Evolutionary conservation across 176 grass and related monocot species (phyloP).

Genomic region (Musa itinerans): DNA sequence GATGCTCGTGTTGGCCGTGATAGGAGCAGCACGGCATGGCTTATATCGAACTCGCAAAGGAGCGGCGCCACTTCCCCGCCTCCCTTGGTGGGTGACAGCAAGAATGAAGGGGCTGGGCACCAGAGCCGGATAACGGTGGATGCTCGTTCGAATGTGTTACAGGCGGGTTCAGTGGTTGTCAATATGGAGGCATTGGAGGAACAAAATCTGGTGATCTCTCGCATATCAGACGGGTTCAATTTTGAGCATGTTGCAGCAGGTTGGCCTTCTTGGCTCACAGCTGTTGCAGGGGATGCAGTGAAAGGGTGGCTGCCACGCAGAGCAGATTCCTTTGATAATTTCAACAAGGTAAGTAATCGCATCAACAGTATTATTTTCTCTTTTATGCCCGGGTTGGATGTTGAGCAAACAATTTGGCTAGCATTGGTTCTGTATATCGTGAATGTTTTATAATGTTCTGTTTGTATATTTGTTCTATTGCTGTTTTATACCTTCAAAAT

Average conservation of each 20-base stretch:
- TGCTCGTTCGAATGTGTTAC: constrained; percentile 21
- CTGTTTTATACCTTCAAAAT: background rate
- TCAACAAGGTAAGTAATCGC: background rate
- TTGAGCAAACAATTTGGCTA: background rate
- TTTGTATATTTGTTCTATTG: background rate
- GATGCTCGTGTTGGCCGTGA: constrained; percentile 29
- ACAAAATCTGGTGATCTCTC: constrained; percentile 28
- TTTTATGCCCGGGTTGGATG: background rate
- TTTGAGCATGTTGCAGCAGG: constrained; percentile 17
- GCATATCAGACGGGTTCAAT: constrained; percentile 16
- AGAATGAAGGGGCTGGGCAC: constrained; percentile 22
- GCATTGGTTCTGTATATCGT: background rate
- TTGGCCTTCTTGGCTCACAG: constrained; percentile 18
- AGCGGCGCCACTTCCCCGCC: constrained; percentile 19
- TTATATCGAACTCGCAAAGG: constrained; percentile 55
- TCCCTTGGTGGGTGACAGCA: constrained; percentile 19
- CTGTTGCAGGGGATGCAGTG: constrained; percentile 9
- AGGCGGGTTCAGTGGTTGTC: constrained; percentile 24
- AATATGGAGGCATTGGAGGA: constrained; percentile 15
- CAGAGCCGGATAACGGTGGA: constrained; percentile 13
- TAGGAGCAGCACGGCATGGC: constrained; percentile 33
- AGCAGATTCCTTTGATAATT: constrained; percentile 10
- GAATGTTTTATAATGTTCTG: background rate
- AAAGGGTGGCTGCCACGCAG: constrained; percentile 11
- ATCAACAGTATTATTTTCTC: background rate